Conservation (phyloP, 192 early-diverging fungal species). For the Ambispora gerdemannii region DNA sequence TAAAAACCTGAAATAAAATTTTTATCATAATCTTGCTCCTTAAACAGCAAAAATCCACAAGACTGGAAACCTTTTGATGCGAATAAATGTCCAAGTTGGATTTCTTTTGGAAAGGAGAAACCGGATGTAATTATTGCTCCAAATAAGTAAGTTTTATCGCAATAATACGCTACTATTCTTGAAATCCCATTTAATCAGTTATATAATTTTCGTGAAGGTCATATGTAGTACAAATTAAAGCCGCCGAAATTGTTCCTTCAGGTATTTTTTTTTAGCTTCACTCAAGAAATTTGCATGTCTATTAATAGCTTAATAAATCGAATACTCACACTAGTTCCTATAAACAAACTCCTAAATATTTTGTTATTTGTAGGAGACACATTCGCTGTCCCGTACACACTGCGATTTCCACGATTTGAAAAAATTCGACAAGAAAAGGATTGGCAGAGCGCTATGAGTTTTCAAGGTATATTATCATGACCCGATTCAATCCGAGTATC, state of each 20-base stretch:
- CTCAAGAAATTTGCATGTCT: background rate
- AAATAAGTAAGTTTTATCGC: conserved; percentile 39
- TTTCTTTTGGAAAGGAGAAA: conserved; percentile 55
- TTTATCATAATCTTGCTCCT: conserved; percentile 34
- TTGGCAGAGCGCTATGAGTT: conserved; percentile 45
- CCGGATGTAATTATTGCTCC: conserved; percentile 71
- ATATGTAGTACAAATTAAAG: conserved; percentile 19
- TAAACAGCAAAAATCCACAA: conserved; percentile 45
- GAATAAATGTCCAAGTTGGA: conserved; percentile 36
- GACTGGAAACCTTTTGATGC: conserved; percentile 35
- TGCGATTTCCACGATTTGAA: conserved; percentile 77
- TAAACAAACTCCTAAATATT: too few species aligned
- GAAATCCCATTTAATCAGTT: background rate
- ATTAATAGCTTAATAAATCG: conserved; percentile 51
- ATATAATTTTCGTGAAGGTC: background rate
- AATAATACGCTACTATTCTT: background rate
- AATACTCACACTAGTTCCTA: too few species aligned
- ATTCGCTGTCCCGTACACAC: conserved; percentile 60
- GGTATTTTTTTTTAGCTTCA: background rate
- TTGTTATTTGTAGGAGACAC: too few species aligned
- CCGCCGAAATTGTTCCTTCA: conserved; percentile 19
- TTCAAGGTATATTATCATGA: conserved; percentile 30
- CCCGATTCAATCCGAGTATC: background rate
- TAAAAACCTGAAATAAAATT: background rate
- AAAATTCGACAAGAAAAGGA: conserved; percentile 65